A percentile compares a stretch with the other conserved stretches of the same genome.
Evolutionary conservation across 2,329 filamentous ascomycete genomes (phyloP).

Genomic region (Alternaria alternata): DNA sequence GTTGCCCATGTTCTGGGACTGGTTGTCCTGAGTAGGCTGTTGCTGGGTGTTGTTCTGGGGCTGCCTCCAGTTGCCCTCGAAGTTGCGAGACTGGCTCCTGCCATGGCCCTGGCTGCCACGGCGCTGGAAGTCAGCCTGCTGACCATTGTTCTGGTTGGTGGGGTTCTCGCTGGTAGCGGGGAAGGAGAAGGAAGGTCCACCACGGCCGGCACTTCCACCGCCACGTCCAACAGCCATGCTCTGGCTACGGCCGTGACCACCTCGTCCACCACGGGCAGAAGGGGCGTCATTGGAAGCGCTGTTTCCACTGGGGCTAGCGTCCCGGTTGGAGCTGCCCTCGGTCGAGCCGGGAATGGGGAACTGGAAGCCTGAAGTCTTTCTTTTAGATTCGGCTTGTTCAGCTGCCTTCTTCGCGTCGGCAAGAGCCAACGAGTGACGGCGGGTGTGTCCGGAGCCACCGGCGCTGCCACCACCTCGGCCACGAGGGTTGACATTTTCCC

Average conservation of each 20-base stretch:
- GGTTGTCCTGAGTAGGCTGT: slow-evolving; percentile 57
- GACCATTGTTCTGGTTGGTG: slow-evolving; percentile 54
- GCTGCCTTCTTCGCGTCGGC: slow-evolving; percentile 98
- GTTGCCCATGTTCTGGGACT: slow-evolving; percentile 63
- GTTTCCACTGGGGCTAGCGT: slow-evolving; percentile 64
- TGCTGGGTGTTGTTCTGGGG: slow-evolving; percentile 64
- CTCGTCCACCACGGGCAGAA: slow-evolving; percentile 52
- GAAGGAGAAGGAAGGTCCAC: slow-evolving; percentile 77
- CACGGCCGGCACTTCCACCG: slow-evolving; percentile 66
- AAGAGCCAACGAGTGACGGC: slow-evolving; percentile 91
- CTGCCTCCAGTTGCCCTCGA: slow-evolving; percentile 97
- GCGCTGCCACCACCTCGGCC: slow-evolving; percentile 76
- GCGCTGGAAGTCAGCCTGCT: slow-evolving; percentile 72
- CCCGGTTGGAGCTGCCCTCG: slow-evolving; percentile 63
- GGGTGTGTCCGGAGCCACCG: slow-evolving; percentile 78
- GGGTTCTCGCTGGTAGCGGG: slow-evolving; percentile 61
- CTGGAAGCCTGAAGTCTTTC: slow-evolving; percentile 92
- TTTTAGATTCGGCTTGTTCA: slow-evolving; percentile 94
- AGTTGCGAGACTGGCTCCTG: slow-evolving; percentile 87
- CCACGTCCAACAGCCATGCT: slow-evolving; percentile 83
- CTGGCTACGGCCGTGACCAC: slow-evolving; percentile 80
- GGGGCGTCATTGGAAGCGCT: slow-evolving; percentile 40
- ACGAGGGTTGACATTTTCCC: slow-evolving; percentile 73
- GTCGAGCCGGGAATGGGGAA: slow-evolving; percentile 79
- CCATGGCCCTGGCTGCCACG: slow-evolving; percentile 82